Evolutionary conservation across 1,284 basidiomycete genomes (phyloP), one percentile per base, ranked within the genome.

Genomic region (Rhodotorula sp.): DNA sequence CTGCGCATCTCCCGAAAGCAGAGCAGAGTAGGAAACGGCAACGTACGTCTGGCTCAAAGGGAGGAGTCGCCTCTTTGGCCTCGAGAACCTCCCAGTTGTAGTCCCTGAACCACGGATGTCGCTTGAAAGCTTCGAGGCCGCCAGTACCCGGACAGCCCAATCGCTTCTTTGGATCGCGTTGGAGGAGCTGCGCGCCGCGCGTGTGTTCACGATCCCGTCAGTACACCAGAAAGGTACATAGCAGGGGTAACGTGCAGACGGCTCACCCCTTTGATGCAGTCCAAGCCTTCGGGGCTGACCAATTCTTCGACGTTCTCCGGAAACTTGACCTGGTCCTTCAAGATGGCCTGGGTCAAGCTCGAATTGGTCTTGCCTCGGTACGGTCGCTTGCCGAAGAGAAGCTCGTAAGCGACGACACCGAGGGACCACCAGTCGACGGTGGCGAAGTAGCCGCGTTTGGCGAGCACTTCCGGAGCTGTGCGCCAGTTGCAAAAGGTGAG

Each of bases 341-440:
- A 84, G 77, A 97, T 96, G 70, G 91, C 89, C 78, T 92, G 88
- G 1, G 93, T 95, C 51, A 97, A 84, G 72, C 92, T 91, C 70
- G 86, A 88, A 80, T 96, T 96, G 49, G 93, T 93, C 79, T 91
- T 88, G 18, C 94, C 94, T 60, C 93, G 85, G 84, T 95, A 97
- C 0, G 94, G 94, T 62, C 94, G 86, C 70, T 91, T 89, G 48
- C 91, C 93, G 79, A 95, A 96, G 46, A 95, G 84, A 24, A 96
- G 86, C 80, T 97, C 94, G 80, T 91, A 96, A 55, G 90, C 89
- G 78, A 91, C 90, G 65, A 97, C 91, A 42, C 94, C 94, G 3
- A 97, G 86, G 26, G 92, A 95, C 94, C 94, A 97, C 90, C 92
- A 96, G 81, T 97, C 94, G 75, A 96, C 93, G 37, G 89, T 88